These are phyloP conservation scores for Jamesozyma rosinii DNA, from an alignment of 805 yeast species.

Conservation along the genomic window DNA sequence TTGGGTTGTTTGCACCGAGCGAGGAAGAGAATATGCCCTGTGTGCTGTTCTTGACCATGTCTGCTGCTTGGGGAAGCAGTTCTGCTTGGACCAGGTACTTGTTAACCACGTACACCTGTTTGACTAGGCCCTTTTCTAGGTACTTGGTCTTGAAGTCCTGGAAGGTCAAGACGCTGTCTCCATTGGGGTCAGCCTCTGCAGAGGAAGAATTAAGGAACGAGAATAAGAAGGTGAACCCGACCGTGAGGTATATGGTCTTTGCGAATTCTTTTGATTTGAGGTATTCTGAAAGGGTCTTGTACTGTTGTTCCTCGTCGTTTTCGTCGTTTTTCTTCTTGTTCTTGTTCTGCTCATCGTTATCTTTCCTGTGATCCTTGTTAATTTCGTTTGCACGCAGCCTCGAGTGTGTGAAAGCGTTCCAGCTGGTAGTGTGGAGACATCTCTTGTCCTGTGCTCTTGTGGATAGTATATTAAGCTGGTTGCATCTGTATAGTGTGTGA, in stretches of 20 bases:
- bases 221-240: conserved; percentile 33
- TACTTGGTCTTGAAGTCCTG: conserved; percentile 81
- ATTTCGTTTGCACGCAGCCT: background rate
- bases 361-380: background rate
- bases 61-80: conserved; percentile 35
- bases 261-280: conserved; percentile 37
- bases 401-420: background rate
- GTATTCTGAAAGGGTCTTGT: conserved; percentile 29
- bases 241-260: conserved; percentile 32
- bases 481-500: background rate
- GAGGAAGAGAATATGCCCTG: background rate
- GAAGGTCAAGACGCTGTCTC: conserved; percentile 39
- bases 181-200: conserved; percentile 8
- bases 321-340: conserved; percentile 6
- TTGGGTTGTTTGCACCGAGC: conserved; percentile 10
- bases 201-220: conserved; percentile 26
- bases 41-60: conserved; percentile 5
- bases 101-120: conserved; percentile 64
- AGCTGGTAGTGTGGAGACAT: background rate
- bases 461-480: background rate
- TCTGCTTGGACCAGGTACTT: conserved; percentile 64
- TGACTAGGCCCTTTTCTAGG: conserved; percentile 69
- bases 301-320: conserved; percentile 14
- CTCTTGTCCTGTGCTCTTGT: background rate
- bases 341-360: background rate